phyloP scores from a whole-genome alignment of 2,329 filamentous ascomycete species.

The Sarocladium brachiariae region DNA sequence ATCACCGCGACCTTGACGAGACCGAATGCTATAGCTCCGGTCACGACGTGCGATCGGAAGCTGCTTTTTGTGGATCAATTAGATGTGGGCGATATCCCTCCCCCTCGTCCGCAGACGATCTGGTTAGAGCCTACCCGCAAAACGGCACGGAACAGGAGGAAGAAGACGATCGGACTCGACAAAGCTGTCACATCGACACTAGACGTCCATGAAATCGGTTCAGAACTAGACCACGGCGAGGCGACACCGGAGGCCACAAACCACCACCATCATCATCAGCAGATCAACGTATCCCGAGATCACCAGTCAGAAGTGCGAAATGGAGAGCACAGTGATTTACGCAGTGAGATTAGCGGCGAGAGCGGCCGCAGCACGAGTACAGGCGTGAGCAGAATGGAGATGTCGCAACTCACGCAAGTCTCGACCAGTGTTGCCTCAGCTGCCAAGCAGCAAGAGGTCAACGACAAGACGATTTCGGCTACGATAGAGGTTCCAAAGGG shows the following conservation, averaged over 20 bases:
- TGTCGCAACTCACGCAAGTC: constrained; percentile 28
- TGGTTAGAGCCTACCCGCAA: constrained; percentile 82
- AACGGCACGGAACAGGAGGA: constrained; percentile 49
- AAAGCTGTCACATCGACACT: constrained; percentile 33
- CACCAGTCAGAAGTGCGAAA: constrained; percentile 22
- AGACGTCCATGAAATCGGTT: constrained; percentile 30
- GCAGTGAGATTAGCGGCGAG: constrained; percentile 66
- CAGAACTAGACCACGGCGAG: constrained; percentile 32
- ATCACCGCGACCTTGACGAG: constrained; percentile 84
- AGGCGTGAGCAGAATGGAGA: constrained; percentile 45
- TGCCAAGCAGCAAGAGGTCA: constrained; percentile 37
- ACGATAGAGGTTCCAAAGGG: constrained; percentile 76
- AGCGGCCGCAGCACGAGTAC: constrained; percentile 62
- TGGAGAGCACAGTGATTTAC: constrained; percentile 44
- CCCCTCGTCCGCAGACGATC: constrained; percentile 74
- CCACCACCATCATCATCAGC: too few species aligned
- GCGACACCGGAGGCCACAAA: neutral
- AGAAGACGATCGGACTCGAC: constrained; percentile 43
- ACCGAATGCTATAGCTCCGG: constrained; percentile 78
- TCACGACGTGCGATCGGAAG: constrained; percentile 71
- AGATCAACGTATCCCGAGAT: neutral
- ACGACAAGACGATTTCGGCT: constrained; percentile 76
- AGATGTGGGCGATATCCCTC: constrained; percentile 69
- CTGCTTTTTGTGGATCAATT: constrained; percentile 74
- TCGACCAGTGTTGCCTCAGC: constrained; percentile 22